Conservation (phyloP, 768 basidiomycete genomes). For the Rhizopogon roseolus region DNA sequence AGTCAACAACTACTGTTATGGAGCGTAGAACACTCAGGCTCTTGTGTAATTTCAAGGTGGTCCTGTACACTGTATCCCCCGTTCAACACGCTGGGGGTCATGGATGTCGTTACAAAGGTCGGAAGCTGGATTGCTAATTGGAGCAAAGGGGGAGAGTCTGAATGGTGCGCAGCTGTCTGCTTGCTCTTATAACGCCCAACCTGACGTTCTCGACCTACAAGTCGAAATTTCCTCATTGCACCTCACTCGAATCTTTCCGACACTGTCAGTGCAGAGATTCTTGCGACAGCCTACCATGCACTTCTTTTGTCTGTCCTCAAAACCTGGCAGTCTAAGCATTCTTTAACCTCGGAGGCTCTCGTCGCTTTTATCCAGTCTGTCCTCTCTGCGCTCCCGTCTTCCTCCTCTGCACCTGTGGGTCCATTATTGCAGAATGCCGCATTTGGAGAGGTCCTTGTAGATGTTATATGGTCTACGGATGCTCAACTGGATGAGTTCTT, state of each 20-base stretch:
- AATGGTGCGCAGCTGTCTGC: conserved; percentile 44
- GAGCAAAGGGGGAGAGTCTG: conserved; percentile 53
- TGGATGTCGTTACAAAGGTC: conserved; percentile 59
- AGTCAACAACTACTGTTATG: conserved; percentile 16
- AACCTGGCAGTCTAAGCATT: conserved; percentile 47
- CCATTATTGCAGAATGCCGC: conserved; percentile 36
- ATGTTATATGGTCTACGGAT: conserved; percentile 81
- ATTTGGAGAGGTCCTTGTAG: conserved; percentile 71
- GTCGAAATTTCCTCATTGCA: conserved; percentile 56
- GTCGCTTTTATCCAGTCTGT: conserved; percentile 63
- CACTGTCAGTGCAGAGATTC: conserved; percentile 45
- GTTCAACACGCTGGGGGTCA: conserved; percentile 21
- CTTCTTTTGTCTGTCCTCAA: conserved; percentile 55
- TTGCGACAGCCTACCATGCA: conserved; percentile 67
- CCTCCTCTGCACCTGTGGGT: conserved; percentile 42
- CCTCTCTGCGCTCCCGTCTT: conserved; percentile 59
- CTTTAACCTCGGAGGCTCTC: conserved; percentile 46
- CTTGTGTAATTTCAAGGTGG: conserved; percentile 4
- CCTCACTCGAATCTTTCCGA: conserved; percentile 58
- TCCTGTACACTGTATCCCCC: conserved; percentile 9
- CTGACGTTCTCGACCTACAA: conserved; percentile 24
- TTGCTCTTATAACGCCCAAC: conserved; percentile 14
- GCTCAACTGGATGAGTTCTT: conserved; percentile 69
- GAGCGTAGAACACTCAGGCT: conserved; percentile 3
- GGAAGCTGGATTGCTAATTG: conserved; percentile 47